Conservation (phyloP, 2,329 filamentous ascomycete species). For the Trichoderma hamatum region DNA sequence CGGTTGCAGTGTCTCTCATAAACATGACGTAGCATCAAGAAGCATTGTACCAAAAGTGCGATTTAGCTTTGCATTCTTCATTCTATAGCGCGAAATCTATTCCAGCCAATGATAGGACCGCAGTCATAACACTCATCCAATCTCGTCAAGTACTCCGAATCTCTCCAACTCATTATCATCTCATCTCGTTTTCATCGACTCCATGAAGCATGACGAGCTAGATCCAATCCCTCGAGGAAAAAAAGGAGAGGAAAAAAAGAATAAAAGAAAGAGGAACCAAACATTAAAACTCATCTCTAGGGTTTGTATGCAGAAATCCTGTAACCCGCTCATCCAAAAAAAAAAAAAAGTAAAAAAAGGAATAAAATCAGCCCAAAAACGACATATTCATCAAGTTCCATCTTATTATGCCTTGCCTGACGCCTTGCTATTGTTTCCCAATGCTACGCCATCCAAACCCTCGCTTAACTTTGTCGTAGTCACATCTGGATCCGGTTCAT, state of each 20-base stretch:
- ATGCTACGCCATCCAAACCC: conserved; percentile 35
- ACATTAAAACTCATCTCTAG: conserved; percentile 13
- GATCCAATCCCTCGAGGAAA: not conserved
- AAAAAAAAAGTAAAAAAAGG: not conserved
- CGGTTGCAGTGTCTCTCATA: not conserved
- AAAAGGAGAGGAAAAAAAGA: not conserved
- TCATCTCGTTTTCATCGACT: not conserved
- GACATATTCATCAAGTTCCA: not conserved
- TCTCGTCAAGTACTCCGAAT: not conserved
- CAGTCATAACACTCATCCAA: conserved; percentile 7
- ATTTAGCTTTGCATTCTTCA: conserved; percentile 8
- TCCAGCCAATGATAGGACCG: not conserved
- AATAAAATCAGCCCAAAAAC: not conserved
- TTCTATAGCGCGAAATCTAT: conserved; percentile 20
- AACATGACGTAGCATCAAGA: not conserved
- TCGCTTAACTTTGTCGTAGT: conserved; percentile 47
- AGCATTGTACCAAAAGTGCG: not conserved
- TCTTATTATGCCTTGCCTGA: conserved; percentile 27
- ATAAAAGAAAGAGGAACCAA: not conserved
- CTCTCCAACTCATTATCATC: not conserved
- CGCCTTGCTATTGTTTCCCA: conserved; percentile 32
- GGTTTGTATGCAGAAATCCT: not conserved
- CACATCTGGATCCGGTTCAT: conserved; percentile 51
- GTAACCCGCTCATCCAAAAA: conserved; percentile 12
- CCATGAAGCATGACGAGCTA: not conserved